Evolutionary conservation across 1,284 basidiomycete species (phyloP), one percentile per base, ranked within the genome.

Genomic region (Nidula niveotomentosa): DNA sequence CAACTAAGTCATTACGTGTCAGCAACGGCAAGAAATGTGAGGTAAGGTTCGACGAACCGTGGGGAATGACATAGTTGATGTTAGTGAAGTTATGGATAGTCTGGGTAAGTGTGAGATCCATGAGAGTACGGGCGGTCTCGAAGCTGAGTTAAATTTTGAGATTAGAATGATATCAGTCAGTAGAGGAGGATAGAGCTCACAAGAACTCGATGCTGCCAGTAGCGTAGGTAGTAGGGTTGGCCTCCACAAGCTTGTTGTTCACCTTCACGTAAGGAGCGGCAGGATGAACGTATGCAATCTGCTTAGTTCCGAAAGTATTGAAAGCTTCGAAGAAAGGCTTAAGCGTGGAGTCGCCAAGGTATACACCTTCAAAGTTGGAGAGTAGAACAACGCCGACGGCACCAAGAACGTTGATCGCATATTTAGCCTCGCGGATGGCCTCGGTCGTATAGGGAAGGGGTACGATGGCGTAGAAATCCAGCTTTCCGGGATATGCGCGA

Each of bases 81-180:
- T 70, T 71, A 18, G 69, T 69, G 57, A 66, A 69, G 54, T 66
- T 70, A 53, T 69, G 69, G 18, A 70, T 67, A 1, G 66, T 70
- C 55, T 68, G 66, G 3, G 63, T 70, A 13, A 68, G 57, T 1
- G 65, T 70, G 46, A 72, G 58, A 50, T 69, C 69, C 62, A 68
- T 66, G 34, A 71, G 41, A 12, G 70, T 70, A 36, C 69, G 65
- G 5, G 70, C 69, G 15, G 69, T 71, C 53, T 72, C 70, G 53
- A 71, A 71, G 60, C 69, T 71, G 48, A 10, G 13, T 48, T 15
- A 45, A n/a, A 47, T 41, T 41, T 41, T 12, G 37, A 12, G 4
- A 3, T 15, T 10, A 12, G 10, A 15, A 41, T n/a, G n/a, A 41
- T 23, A 23, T 3, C 17, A 8, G 30, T 23, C 3, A 23, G 23